Conservation (phyloP, 192 early-diverging fungal genomes). For the Neocallimastix lanati region DNA sequence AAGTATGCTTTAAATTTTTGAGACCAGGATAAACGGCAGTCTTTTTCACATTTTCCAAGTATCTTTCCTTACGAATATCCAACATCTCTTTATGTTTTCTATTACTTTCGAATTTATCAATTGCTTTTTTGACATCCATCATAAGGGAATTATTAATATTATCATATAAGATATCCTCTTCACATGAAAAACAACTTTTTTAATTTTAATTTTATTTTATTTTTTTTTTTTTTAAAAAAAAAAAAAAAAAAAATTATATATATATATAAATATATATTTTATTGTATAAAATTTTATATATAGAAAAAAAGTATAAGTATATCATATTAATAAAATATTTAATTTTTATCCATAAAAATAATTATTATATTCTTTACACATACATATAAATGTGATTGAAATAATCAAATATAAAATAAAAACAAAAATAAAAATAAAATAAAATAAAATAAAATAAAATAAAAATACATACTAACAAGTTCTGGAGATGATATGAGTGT, state of each 20-base stretch:
- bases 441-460: too few relatives aligned
- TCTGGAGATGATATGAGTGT: neutral
- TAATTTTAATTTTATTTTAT: neutral
- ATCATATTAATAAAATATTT: too few relatives aligned
- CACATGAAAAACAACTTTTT: neutral
- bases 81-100: neutral
- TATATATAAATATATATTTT: too few relatives aligned
- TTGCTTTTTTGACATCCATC: neutral
- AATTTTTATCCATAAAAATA: too few relatives aligned
- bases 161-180: neutral
- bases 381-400: too few relatives aligned
- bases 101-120: neutral
- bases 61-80: neutral
- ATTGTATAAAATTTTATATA: too few relatives aligned
- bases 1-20: conserved; percentile 55
- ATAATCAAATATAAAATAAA: too few relatives aligned
- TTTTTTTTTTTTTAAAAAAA: neutral
- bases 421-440: too few relatives aligned
- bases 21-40: conserved; percentile 21
- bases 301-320: too few relatives aligned
- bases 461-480: neutral
- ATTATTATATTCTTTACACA: too few relatives aligned
- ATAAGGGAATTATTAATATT: neutral
- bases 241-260: too few relatives aligned
- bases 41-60: neutral